Conservation (phyloP, 345 rosid genomes). For the Orychophragmus violaceus region DNA sequence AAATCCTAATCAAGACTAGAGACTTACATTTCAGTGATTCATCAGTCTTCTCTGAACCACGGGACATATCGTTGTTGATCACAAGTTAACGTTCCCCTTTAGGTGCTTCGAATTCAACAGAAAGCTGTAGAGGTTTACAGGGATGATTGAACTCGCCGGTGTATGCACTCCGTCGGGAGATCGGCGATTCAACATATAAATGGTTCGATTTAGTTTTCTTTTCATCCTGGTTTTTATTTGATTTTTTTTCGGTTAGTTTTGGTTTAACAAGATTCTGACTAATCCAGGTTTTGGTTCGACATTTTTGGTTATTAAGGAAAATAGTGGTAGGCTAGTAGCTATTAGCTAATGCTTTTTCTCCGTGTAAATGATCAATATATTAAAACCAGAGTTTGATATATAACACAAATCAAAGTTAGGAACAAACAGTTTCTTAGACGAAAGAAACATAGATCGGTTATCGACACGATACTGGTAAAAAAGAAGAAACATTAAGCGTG, state of each 20-base stretch:
- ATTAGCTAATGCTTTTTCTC: too few species aligned
- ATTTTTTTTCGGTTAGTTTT: not conserved
- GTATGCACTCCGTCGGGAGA: not conserved
- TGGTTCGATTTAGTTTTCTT: not conserved
- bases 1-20: not conserved
- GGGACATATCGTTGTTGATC: slow-evolving; percentile 31
- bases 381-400: too few species aligned
- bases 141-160: slow-evolving; percentile 8
- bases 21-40: slow-evolving; percentile 43
- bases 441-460: too few species aligned
- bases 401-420: too few species aligned
- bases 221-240: not conserved
- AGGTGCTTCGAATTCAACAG: slow-evolving; percentile 38
- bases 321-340: too few species aligned
- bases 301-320: too few species aligned
- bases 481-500: too few species aligned
- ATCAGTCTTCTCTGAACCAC: slow-evolving; percentile 30
- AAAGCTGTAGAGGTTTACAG: not conserved
- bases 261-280: not conserved
- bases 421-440: too few species aligned
- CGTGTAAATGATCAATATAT: too few species aligned
- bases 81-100: slow-evolving; percentile 49
- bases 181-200: not conserved
- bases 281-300: not conserved
- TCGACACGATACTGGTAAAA: too few species aligned